phyloP scores from a whole-genome alignment of 2,329 filamentous ascomycete genomes.

The Ascochyta lentis region DNA sequence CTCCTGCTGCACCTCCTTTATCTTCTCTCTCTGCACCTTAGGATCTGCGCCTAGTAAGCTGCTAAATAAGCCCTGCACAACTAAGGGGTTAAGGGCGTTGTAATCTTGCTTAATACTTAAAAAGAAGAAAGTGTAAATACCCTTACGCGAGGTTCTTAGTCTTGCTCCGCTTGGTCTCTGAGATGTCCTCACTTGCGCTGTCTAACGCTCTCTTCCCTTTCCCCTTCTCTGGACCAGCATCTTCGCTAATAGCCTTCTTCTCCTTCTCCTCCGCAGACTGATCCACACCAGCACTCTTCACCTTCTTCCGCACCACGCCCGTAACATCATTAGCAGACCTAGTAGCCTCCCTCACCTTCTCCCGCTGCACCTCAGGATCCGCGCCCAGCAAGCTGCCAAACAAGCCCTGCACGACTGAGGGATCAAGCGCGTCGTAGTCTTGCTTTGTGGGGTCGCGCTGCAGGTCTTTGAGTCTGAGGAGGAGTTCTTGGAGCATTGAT shows the following conservation, averaged over 20 bases:
- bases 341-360: constrained; percentile 73
- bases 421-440: constrained; percentile 49
- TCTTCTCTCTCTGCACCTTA: constrained; percentile 64
- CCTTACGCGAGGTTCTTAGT: constrained; percentile 35
- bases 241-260: no score
- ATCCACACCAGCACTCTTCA: constrained; percentile 51
- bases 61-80: constrained; percentile 68
- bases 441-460: constrained; percentile 62
- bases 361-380: constrained; percentile 65
- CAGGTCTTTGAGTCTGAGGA: constrained; percentile 69
- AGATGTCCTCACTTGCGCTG: constrained; percentile 25
- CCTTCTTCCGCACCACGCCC: constrained; percentile 74
- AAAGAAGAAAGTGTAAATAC: no score
- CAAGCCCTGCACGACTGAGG: constrained; percentile 63
- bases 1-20: constrained; percentile 76
- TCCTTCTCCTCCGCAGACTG: no score
- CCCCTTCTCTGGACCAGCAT: constrained; percentile 4
- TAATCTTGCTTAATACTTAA: constrained; percentile 28
- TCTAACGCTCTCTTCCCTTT: constrained; percentile 45
- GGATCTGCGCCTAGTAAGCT: constrained; percentile 68
- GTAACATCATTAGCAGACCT: constrained; percentile 76
- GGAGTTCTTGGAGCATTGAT: constrained; percentile 78
- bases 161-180: constrained; percentile 42
- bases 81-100: constrained; percentile 52
- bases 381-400: constrained; percentile 70